A percentile compares a stretch with the other conserved stretches of the same genome.
Evolutionary conservation across 140 eudicot species (phyloP).

Genomic region (Anethum foeniculum): DNA sequence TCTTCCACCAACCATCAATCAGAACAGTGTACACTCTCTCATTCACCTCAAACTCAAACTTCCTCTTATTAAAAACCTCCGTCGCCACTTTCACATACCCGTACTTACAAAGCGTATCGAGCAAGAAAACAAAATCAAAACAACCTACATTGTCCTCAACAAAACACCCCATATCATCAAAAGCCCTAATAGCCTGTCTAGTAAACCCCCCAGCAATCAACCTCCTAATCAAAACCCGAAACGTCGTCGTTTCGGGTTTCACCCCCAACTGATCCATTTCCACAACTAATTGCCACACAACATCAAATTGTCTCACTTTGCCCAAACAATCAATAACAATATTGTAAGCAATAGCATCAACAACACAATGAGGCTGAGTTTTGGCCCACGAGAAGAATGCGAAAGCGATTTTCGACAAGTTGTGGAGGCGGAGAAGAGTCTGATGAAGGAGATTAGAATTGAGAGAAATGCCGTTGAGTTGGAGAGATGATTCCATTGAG

Average conservation of each 20-base stretch:
- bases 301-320: conserved; percentile 68
- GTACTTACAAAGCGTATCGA: conserved; percentile 84
- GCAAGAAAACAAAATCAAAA: conserved; percentile 35
- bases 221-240: conserved; percentile 56
- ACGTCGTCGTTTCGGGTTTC: conserved; percentile 48
- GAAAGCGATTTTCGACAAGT: conserved; percentile 66
- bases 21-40: conserved; percentile 57
- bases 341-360: conserved; percentile 35
- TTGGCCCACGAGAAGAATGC: conserved; percentile 64
- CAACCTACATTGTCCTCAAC: conserved; percentile 17
- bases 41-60: conserved; percentile 38
- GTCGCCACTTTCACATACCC: conserved; percentile 69
- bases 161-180: conserved; percentile 68
- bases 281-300: conserved; percentile 63
- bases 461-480: conserved; percentile 48
- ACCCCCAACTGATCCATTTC: conserved; percentile 42
- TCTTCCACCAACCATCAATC: conserved; percentile 86
- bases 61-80: conserved; percentile 66
- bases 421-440: conserved; percentile 66
- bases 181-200: conserved; percentile 65
- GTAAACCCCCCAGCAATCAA: conserved; percentile 72
- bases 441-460: conserved; percentile 54
- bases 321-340: conserved; percentile 56
- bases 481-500: conserved; percentile 75
- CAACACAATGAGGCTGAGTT: conserved; percentile 23